A percentile compares a stretch with the other conserved stretches of the same genome.
Evolutionary conservation across 208 protist species (phyloP).

Genomic region (Leptomonas pyrrhocoris): DNA sequence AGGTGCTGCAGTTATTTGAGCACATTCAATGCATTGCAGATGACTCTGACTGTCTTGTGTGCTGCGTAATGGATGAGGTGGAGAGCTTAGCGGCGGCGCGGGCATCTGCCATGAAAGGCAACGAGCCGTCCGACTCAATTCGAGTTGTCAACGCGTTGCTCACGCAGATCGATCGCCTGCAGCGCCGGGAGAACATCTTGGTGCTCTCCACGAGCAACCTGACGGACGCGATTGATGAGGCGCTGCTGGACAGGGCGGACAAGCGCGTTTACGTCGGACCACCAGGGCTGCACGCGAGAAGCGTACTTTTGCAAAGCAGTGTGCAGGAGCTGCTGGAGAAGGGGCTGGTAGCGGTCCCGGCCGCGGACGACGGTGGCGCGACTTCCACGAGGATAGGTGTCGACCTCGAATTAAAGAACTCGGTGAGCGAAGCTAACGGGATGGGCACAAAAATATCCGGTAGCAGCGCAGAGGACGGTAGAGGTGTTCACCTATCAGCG

Average conservation of each 20-base stretch:
- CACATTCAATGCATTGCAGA: conserved; percentile 81
- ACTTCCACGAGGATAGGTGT: not conserved
- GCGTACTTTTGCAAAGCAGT: conserved; percentile 73
- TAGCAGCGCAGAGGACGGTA: not conserved
- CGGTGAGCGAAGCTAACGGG: not conserved
- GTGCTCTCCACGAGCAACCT: conserved; percentile 97
- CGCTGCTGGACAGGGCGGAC: conserved; percentile 97
- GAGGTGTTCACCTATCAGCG: not conserved
- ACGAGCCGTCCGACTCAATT: conserved; percentile 95
- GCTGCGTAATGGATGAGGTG: conserved; percentile 96
- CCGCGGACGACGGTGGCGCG: not conserved
- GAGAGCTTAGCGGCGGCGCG: conserved; percentile 94
- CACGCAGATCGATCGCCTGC: conserved; percentile 96
- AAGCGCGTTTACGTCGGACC: conserved; percentile 93
- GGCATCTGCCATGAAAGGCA: conserved; percentile 83
- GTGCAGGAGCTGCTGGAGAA: conserved; percentile 78
- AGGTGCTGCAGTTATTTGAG: conserved; percentile 95
- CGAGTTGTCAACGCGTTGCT: conserved; percentile 96
- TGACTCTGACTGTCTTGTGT: conserved; percentile 70
- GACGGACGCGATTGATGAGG: conserved; percentile 91
- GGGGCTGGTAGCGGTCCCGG: conserved; percentile 19
- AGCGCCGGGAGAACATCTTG: conserved; percentile 89
- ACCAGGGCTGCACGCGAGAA: conserved; percentile 78
- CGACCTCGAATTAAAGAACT: not conserved
- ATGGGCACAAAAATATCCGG: not conserved